A percentile compares a stretch with the other conserved stretches of the same genome.
These are phyloP conservation scores for Lipomyces sp. DNA, from an alignment of 805 yeast genomes.

Conservation along the genomic window DNA sequence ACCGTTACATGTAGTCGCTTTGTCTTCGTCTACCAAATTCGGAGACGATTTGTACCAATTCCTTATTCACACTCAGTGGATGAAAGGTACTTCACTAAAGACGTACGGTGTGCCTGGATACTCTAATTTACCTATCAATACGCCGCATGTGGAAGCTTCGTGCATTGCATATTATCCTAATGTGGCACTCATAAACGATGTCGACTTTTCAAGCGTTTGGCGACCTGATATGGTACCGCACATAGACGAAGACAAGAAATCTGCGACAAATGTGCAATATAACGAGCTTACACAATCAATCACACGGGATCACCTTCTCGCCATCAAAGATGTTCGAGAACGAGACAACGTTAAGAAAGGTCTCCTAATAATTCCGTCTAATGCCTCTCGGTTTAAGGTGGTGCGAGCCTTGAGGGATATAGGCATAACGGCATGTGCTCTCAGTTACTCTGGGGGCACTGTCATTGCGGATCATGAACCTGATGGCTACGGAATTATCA, in stretches of 20 bases:
- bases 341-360: slow-evolving; percentile 12
- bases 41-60: slow-evolving; percentile 11
- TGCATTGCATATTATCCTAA: slow-evolving; percentile 2
- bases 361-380: slow-evolving; percentile 27
- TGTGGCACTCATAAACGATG: not conserved
- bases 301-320: slow-evolving; percentile 10
- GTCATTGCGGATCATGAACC: slow-evolving; percentile 3
- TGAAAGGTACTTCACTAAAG: not conserved
- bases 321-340: slow-evolving; percentile 6
- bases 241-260: not conserved
- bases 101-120: slow-evolving; percentile 11
- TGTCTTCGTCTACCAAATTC: slow-evolving; percentile 20
- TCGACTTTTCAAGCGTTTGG: not conserved
- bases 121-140: not conserved
- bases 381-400: slow-evolving; percentile 19
- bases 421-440: slow-evolving; percentile 20
- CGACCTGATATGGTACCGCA: not conserved
- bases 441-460: slow-evolving; percentile 8
- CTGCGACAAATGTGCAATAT: not conserved
- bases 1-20: slow-evolving; percentile 10
- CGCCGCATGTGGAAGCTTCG: not conserved
- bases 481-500: slow-evolving; percentile 9
- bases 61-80: slow-evolving; percentile 1
- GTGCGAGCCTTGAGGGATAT: slow-evolving; percentile 1
- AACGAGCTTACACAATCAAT: slow-evolving; percentile 13